Evolutionary conservation across 75 land plant genomes (phyloP), one percentile per base, ranked within the genome.

Genomic region (Pinus albicaulis): DNA sequence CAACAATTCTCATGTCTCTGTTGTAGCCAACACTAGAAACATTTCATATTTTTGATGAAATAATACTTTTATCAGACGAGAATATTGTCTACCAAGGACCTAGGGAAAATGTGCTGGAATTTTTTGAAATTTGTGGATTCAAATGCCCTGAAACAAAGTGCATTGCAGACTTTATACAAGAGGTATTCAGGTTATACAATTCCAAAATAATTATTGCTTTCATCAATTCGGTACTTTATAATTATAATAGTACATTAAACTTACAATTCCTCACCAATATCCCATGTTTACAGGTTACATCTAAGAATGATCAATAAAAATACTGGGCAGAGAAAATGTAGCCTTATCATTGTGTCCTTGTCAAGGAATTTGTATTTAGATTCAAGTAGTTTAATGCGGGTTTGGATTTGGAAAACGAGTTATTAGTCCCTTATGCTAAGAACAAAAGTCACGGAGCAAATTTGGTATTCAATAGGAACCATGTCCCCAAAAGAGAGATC

Each of bases 11-110:
- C 65, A 86, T 93, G 89, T 89, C 91, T 57, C 89, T 96, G 14
- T 83, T 96, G 4, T 95, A 96, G 69, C 99, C 98, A 5, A 90
- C 99, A 20, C 99, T 98, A 3, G 98, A 96, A 83, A 92, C 98
- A 7, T 93, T 88, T 56, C 87, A 93, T 34, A 91, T 91, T 24
- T 93, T 93, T 72, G 91, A 91, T 84, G 93, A 91, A 36, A 77
- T 93, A 24, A 83, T 93, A 56, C 80, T 93, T 11, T 74, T 93
- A 63, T 91, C 94, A 5, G 94, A 93, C 48, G 96, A 94, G 8
- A 79, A 83, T 80, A 87, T 93, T 36, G 92, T 91, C 26, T 91
- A 93, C 76, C 94, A 91, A 73, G 94, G 96, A 72, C 94, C 94
- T 38, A 79, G 96, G 1, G 92, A 83, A 36, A 75, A 80, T 71